Percentiles rank a stretch among this genome's conserved stretches.
These are phyloP conservation scores for Malus sieversii DNA, from an alignment of 306 rosid genomes.

Conservation along the genomic window DNA sequence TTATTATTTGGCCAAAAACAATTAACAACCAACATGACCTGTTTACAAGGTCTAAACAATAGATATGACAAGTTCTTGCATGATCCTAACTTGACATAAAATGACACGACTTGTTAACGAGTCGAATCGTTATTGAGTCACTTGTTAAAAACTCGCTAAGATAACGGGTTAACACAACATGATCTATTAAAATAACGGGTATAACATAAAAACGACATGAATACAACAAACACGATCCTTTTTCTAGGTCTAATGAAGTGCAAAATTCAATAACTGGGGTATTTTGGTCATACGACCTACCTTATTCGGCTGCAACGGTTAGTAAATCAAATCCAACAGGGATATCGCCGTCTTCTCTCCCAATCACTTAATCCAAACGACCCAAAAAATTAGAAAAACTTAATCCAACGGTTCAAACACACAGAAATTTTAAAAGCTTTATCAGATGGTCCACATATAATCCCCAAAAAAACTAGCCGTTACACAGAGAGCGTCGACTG, in stretches of 20 bases:
- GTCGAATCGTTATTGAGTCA: no score
- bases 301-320: slow-evolving; percentile 15
- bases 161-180: no score
- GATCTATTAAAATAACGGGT: rapidly evolving
- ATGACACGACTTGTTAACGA: no score
- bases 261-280: slow-evolving; percentile 6
- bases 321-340: neutral
- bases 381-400: neutral
- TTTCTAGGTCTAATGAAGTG: rapidly evolving
- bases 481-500: slow-evolving; percentile 37
- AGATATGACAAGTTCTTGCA: no score
- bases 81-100: no score
- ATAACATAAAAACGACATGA: rapidly evolving
- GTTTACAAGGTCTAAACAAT: no score
- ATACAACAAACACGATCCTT: no score
- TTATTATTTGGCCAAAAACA: no score
- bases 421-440: slow-evolving; percentile 14
- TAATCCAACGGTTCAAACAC: slow-evolving; percentile 28
- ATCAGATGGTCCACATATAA: slow-evolving; percentile 10
- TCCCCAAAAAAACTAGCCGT: slow-evolving; percentile 67
- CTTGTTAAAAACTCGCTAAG: no score
- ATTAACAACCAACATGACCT: no score
- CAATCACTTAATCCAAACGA: neutral
- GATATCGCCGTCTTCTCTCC: neutral
- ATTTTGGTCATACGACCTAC: slow-evolving; percentile 12